Evolutionary conservation across 2,329 filamentous ascomycete species (phyloP), one percentile per base, ranked within the genome.

Genomic region (Beauveria pseudobassiana): DNA sequence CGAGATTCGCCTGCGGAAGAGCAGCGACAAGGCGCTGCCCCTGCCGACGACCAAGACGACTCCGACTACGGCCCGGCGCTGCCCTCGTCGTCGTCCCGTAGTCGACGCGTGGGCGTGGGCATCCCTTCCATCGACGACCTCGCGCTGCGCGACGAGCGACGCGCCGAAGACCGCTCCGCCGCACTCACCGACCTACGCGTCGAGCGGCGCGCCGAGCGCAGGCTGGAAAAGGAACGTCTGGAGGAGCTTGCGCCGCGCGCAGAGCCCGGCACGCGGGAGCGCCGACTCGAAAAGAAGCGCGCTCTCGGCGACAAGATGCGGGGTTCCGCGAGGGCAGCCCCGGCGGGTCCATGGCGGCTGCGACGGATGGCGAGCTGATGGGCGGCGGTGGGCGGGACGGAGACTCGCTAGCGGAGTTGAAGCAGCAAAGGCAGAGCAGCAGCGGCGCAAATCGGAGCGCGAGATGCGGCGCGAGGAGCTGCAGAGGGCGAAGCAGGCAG

Each of bases 171-270:
- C 57, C 79, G 76, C 65, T 65, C 75, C 67, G 68, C 75, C 68
- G 82, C 84, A 60, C 78, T 77, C 64, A 76, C 81, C 1, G 81
- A 83, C 50, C 77, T 90, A 1, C 85, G 85, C 5, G 77, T 78
- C 18, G 82, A 82, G 5, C 87, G 89, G 60, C 85, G 82, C 64
- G 74, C 77, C 16, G 88, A 95, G 66, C 84, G 88, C 3, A 79
- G 80, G 50, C 69, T 80, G 4, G 88, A 93, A 68, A 88, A 87
- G 65, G 87, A 89, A 60, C 82, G 83, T 0, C 80, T 95, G 0
- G 91, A 97, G 16, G 93, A 97, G 65, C 77, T 97, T 0, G 85
- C 82, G 0, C 93, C 93, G 0, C 89, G 91, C 12, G 91, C 93
- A 0, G 91, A 95, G 63, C 78, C 92, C 0, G 92, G 93, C 0